Evolutionary conservation across 139 green algal genomes (phyloP), one percentile per base, ranked within the genome.

Genomic region (Penium margaritaceum): DNA sequence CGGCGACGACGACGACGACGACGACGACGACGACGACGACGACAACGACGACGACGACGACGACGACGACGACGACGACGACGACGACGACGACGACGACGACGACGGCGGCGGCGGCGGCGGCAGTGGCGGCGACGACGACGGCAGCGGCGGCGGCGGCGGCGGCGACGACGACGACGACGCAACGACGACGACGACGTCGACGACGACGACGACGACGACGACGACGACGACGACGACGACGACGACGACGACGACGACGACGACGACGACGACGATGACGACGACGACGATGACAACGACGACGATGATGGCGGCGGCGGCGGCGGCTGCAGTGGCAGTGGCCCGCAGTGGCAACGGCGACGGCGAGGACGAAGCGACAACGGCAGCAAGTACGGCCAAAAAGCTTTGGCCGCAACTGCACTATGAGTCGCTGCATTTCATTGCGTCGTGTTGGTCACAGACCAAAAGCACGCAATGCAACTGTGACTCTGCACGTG

Each of bases 11-110:
- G 43, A 53, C 43, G 43, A 53, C 43, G 43, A 53, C 43, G 43
- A 53, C 43, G 43, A 53, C 43, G 43, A 53, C 43, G 43, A 53
- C 43, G 43, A 53, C 43, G 43, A 53, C 43, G 43, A 53, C 43
- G 43, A 53, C 43, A 14, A 53, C 43, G 43, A 53, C 43, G 43
- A 53, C 43, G 43, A 53, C 43, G 43, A 53, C 43, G 43, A 53
- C 43, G 43, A 53, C 43, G 43, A 53, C 43, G 43, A 53, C 43
- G 43, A 53, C 43, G 43, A 53, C 43, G 43, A 53, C 43, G 43
- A 53, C 43, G 43, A 53, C 43, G 43, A 53, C 43, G 43, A 53
- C 43, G 43, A 53, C 43, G 43, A 53, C 43, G 43, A 53, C 43
- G 43, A 53, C 43, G 43, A 53, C 43, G 43, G 15, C 43, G 43